Evolutionary conservation across 768 basidiomycete species (phyloP).

Genomic region (Tulasnella calospora): DNA sequence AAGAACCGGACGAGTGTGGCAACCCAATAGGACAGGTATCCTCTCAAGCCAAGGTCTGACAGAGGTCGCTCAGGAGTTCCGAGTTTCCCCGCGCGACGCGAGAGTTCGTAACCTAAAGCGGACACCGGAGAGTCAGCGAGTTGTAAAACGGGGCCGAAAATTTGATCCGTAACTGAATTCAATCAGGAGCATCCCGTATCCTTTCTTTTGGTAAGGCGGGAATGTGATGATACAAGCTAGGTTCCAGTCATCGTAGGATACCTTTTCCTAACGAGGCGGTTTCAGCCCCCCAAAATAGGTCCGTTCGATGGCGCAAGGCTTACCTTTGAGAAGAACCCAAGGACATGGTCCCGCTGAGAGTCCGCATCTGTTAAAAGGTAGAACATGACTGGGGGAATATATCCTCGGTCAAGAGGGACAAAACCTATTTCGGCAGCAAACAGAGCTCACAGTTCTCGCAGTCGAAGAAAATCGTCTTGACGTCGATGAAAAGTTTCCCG

Average conservation of each 20-base stretch:
- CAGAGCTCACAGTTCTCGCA: constrained; percentile 66
- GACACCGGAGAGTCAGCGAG: background rate
- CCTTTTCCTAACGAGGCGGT: constrained; percentile 63
- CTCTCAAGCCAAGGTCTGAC: constrained; percentile 84
- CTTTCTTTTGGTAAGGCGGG: constrained; percentile 84
- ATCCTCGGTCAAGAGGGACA: too few species aligned
- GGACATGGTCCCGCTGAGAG: constrained; percentile 70
- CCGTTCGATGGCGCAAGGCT: constrained; percentile 11
- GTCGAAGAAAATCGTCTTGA: constrained; percentile 92
- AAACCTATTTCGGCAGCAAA: background rate
- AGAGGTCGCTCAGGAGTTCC: constrained; percentile 94
- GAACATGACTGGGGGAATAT: constrained; percentile 60
- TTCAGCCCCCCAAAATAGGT: too few species aligned
- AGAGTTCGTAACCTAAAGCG: constrained; percentile 81
- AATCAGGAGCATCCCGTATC: constrained; percentile 93
- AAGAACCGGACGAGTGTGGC: constrained; percentile 80
- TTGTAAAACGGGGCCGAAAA: constrained; percentile 33
- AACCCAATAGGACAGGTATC: constrained; percentile 82
- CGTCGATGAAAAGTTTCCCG: constrained; percentile 98
- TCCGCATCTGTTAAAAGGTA: constrained; percentile 87
- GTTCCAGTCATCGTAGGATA: constrained; percentile 95
- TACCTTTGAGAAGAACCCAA: constrained; percentile 72
- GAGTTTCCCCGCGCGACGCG: constrained; percentile 66
- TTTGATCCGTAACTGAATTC: constrained; percentile 75
- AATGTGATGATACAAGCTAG: constrained; percentile 94